Evolutionary conservation across 2,329 filamentous ascomycete genomes (phyloP), one percentile per base, ranked within the genome.

Genomic region (Knoxdaviesia capensis): DNA sequence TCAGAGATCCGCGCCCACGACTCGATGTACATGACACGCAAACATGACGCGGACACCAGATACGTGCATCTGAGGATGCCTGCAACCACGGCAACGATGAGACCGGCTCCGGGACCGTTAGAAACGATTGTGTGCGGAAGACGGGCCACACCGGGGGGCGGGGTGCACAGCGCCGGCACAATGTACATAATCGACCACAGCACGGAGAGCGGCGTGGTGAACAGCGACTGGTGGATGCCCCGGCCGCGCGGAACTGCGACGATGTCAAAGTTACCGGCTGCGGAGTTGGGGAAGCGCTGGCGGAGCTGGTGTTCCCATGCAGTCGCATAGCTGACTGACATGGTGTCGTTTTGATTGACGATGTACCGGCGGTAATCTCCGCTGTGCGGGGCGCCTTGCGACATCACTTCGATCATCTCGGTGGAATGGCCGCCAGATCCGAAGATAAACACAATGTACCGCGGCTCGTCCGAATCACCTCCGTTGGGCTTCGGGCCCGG

Each of bases 361-460:
- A 46, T 33, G 36, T 46, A 46, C 6, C 41, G 44, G 6, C 44
- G 42, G 6, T 56, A 59, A 54, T 98, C 90, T 1, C 81, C 86
- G 1, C 71, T 75, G 6, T 43, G 66, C 35, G 60, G 59, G 44
- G 63, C 65, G 49, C 69, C 71, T 49, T 66, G 63, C 44, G 66
- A 64, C 50, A 98, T 73, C 64, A 94, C 81, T 53, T 80, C 76
- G 47, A 94, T 68, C 81, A 98, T 93, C 59, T 98, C 90, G 39
- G 85, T 78, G 1, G 90, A 94, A 60, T 98, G 90, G 1, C 90
- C 90, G 32, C 90, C 90, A 3, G 83, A 92, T 41, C 90, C 90
- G 29, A 96, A 78, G 30, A 96, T 77, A 28, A 43, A 34, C n/a
- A 45, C 31, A 1, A 43, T 43, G 38, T 48, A 48, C 6, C 43